phyloP scores from a whole-genome alignment of 1,284 basidiomycete genomes.

The Pisolithus thermaeus region DNA sequence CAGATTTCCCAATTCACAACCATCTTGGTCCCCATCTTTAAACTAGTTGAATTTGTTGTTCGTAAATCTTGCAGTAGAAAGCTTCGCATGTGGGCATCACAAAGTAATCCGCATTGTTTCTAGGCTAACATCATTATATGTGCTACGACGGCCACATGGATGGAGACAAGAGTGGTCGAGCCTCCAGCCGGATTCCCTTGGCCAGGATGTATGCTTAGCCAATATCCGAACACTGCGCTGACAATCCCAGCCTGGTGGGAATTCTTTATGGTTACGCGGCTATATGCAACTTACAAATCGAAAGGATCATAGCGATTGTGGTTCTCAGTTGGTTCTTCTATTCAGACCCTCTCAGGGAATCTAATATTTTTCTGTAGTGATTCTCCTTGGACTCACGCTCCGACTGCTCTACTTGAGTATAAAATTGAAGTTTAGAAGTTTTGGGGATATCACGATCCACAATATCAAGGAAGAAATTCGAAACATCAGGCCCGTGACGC shows the following conservation, averaged over 20 bases:
- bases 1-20: not conserved
- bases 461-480: not conserved
- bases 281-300: not conserved
- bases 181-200: slow-evolving; percentile 16
- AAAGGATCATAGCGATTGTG: not conserved
- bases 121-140: slow-evolving; percentile 14
- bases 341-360: not conserved
- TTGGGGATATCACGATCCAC: not conserved
- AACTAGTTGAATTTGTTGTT: not conserved
- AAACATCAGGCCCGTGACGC: not conserved
- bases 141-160: slow-evolving; percentile 13
- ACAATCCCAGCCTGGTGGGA: not conserved
- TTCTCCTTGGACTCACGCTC: not conserved
- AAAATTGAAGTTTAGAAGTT: not conserved
- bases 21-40: not conserved
- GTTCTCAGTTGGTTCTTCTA: not conserved
- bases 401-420: not conserved
- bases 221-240: not conserved
- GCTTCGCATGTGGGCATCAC: too few species aligned
- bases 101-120: not conserved
- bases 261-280: not conserved
- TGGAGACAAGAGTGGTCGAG: slow-evolving; percentile 7
- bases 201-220: slow-evolving; percentile 11
- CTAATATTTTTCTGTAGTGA: not conserved
- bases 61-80: not conserved